A percentile compares a stretch with the other conserved stretches of the same genome.
phyloP scores from a whole-genome alignment of 352 stramenopile genomes.

The Phytophthora pseudosyringae region DNA sequence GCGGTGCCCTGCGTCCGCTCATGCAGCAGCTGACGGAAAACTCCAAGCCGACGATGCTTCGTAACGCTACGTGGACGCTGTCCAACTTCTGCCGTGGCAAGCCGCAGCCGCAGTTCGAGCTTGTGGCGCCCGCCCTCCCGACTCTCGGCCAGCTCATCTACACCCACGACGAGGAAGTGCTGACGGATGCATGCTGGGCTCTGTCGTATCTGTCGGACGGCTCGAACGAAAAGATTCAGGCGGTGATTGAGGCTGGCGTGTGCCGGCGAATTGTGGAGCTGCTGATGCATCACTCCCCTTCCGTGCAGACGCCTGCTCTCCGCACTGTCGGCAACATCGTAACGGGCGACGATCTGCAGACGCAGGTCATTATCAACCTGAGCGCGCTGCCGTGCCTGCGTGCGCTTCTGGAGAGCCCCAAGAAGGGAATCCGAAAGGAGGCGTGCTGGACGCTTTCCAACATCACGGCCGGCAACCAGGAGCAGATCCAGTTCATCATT shows the following conservation, averaged over 20 bases:
- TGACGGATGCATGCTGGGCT: constrained; percentile 99
- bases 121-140: constrained; percentile 93
- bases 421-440: constrained; percentile 99
- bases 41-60: constrained; percentile 97
- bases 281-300: constrained; percentile 82
- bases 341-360: constrained; percentile 99
- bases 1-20: constrained; percentile 94
- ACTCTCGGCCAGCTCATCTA: constrained; percentile 98
- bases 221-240: constrained; percentile 99
- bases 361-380: constrained; percentile 99
- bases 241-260: constrained; percentile 97
- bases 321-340: constrained; percentile 98
- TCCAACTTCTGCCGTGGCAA: constrained; percentile 98
- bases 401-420: constrained; percentile 93
- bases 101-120: constrained; percentile 72
- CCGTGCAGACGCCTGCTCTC: constrained; percentile 84
- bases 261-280: constrained; percentile 97
- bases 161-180: constrained; percentile 97
- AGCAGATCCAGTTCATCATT: constrained; percentile 99
- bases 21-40: constrained; percentile 96
- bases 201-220: constrained; percentile 98
- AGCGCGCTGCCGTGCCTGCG: constrained; percentile 97
- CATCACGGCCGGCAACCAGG: constrained; percentile 98
- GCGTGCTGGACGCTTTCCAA: constrained; percentile 99
- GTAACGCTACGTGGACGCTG: constrained; percentile 99